Conservation (phyloP, 2,329 filamentous ascomycete species). For the Hypoxylon sp. region DNA sequence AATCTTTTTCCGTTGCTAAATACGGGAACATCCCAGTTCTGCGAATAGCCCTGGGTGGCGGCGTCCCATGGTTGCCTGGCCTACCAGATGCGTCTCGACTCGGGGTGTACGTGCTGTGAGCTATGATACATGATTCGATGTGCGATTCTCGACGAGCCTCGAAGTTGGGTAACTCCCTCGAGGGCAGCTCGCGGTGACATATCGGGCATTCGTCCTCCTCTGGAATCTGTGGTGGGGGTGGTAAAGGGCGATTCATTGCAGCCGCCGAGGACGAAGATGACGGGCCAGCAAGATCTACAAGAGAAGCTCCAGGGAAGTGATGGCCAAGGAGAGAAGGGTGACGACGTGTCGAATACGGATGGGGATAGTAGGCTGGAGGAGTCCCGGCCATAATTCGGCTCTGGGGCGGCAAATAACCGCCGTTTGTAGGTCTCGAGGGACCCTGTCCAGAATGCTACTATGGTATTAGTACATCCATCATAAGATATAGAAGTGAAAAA, state of each 20-base stretch:
- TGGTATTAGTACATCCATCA: conserved; percentile 15
- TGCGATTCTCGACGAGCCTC: conserved; percentile 71
- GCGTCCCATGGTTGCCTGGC: conserved; percentile 47
- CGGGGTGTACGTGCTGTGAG: conserved; percentile 66
- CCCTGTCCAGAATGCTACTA: conserved; percentile 49
- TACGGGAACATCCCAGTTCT: conserved; percentile 76
- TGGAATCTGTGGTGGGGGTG: conserved; percentile 65
- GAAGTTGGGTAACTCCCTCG: conserved; percentile 66
- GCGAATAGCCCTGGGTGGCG: conserved; percentile 58
- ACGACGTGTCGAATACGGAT: conserved; percentile 32
- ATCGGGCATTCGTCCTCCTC: conserved; percentile 87
- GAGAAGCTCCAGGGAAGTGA: conserved; percentile 48
- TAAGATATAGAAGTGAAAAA: conserved; percentile 4
- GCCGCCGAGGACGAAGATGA: conserved; percentile 57
- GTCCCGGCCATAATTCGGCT: conserved; percentile 60
- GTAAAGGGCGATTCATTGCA: conserved; percentile 55
- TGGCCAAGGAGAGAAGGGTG: conserved; percentile 26
- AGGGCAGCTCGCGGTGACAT: conserved; percentile 79
- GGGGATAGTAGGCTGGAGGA: conserved; percentile 56
- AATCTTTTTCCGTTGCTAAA: conserved; percentile 76
- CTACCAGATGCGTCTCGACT: conserved; percentile 50
- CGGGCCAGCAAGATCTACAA: conserved; percentile 52
- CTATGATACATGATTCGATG: conserved; percentile 70
- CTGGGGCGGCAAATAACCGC: conserved; percentile 56
- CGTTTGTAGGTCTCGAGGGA: conserved; percentile 44